Evolutionary conservation across 1,139 yeast species (phyloP).

Genomic region (Blastobotrys persicus): DNA sequence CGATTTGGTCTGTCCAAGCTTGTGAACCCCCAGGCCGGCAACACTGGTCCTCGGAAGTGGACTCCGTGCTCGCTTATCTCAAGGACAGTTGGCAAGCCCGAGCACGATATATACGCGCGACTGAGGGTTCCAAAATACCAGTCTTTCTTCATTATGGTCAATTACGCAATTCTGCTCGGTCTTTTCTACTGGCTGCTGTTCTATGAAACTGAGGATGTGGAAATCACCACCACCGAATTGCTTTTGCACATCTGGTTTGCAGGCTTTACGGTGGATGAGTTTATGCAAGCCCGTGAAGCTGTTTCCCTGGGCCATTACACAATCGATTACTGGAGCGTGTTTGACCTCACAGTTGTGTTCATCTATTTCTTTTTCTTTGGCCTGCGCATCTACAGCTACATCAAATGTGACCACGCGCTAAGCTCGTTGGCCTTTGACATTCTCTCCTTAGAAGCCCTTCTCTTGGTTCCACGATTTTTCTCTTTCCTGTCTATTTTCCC

Average conservation of each 20-base stretch:
- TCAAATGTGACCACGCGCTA: slow-evolving; percentile 19
- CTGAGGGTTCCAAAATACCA: slow-evolving; percentile 37
- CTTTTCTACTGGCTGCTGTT: slow-evolving; percentile 32
- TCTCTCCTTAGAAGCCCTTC: slow-evolving; percentile 34
- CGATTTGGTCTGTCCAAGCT: too few relatives aligned
- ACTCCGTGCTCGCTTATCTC: too few relatives aligned
- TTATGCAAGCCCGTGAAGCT: slow-evolving; percentile 35
- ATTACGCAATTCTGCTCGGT: slow-evolving; percentile 32
- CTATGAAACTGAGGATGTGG: slow-evolving; percentile 11
- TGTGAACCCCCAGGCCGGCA: too few relatives aligned
- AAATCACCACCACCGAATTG: slow-evolving; percentile 26
- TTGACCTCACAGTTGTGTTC: slow-evolving; percentile 33
- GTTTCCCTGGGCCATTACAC: slow-evolving; percentile 31
- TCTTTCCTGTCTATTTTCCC: slow-evolving; percentile 36
- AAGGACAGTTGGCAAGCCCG: too few relatives aligned
- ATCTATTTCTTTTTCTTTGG: slow-evolving; percentile 30
- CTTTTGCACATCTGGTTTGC: slow-evolving; percentile 35
- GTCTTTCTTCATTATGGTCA: slow-evolving; percentile 33
- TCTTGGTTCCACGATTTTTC: slow-evolving; percentile 36
- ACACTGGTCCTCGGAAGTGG: too few relatives aligned
- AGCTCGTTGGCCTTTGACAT: slow-evolving; percentile 33
- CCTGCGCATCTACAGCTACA: slow-evolving; percentile 25
- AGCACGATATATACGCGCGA: slow-evolving; percentile 33
- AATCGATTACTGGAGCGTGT: slow-evolving; percentile 34
- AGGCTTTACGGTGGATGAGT: slow-evolving; percentile 36